phyloP scores from a whole-genome alignment of 352 stramenopile species.

The Phytopythium litorale region DNA sequence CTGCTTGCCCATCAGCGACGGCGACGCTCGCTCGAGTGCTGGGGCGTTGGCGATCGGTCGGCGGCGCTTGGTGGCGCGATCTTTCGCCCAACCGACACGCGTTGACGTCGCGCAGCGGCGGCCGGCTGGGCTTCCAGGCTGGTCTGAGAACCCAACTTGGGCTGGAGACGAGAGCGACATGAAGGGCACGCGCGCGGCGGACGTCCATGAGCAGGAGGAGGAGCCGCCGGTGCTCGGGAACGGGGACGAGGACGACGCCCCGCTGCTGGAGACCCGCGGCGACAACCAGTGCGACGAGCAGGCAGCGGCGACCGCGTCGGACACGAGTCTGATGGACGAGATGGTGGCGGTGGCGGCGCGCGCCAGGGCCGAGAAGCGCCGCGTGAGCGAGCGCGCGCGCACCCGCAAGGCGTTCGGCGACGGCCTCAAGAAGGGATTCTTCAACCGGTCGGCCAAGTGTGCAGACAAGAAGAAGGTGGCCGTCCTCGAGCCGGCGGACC shows the following conservation, averaged over 20 bases:
- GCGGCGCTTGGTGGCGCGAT: constrained; percentile 1
- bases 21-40: not conserved
- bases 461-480: not conserved
- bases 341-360: constrained; percentile 54
- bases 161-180: not conserved
- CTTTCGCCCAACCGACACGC: constrained; percentile 1
- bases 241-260: constrained; percentile 10
- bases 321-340: constrained; percentile 68
- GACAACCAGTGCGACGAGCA: constrained; percentile 30
- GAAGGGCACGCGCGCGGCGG: not conserved
- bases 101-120: not conserved
- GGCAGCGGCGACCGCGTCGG: constrained; percentile 6
- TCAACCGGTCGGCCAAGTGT: constrained; percentile 16
- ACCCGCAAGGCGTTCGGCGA: constrained; percentile 47
- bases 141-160: not conserved
- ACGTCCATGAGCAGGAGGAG: constrained; percentile 9
- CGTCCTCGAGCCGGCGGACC: not conserved
- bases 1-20: constrained; percentile 9
- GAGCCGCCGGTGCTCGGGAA: constrained; percentile 45
- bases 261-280: not conserved
- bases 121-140: not conserved
- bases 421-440: constrained; percentile 76
- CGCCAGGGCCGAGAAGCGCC: constrained; percentile 48
- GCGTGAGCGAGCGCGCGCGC: constrained; percentile 38
- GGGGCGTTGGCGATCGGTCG: constrained; percentile 7